Evolutionary conservation across 2,329 filamentous ascomycete species (phyloP).

Genomic region (Hysterium pulicare): DNA sequence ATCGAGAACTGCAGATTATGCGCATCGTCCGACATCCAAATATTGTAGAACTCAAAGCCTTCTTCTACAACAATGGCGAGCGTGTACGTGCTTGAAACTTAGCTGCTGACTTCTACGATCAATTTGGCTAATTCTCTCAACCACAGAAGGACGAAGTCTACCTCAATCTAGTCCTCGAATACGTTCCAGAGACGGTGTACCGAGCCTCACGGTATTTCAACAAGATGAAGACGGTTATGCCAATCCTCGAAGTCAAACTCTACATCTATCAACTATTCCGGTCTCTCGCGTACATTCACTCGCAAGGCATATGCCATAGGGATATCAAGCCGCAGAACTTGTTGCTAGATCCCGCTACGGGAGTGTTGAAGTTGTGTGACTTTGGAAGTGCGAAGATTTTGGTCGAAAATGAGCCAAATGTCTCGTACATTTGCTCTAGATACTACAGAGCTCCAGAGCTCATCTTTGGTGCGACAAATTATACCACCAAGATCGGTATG

Average conservation of each 20-base stretch:
- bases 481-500: slow-evolving; percentile 99
- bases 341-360: slow-evolving; percentile 83
- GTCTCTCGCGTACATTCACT: slow-evolving; percentile 97
- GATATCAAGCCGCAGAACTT: slow-evolving; percentile 99
- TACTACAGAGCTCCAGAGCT: slow-evolving; percentile 98
- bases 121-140: slow-evolving; percentile 28
- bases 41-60: slow-evolving; percentile 97
- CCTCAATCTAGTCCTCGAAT: slow-evolving; percentile 96
- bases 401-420: slow-evolving; percentile 97
- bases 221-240: slow-evolving; percentile 99
- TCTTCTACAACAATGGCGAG: slow-evolving; percentile 99
- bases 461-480: slow-evolving; percentile 98
- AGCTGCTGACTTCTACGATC: neutral
- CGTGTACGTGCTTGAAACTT: slow-evolving; percentile 60
- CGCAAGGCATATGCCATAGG: slow-evolving; percentile 96
- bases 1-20: slow-evolving; percentile 99
- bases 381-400: slow-evolving; percentile 99
- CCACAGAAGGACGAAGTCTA: slow-evolving; percentile 85
- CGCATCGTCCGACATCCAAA: slow-evolving; percentile 98
- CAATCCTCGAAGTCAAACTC: slow-evolving; percentile 95
- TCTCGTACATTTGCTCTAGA: slow-evolving; percentile 98
- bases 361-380: slow-evolving; percentile 95
- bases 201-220: slow-evolving; percentile 98
- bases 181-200: slow-evolving; percentile 97
- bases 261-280: slow-evolving; percentile 99